Conservation (phyloP, 768 basidiomycete genomes). For the Kondoa subrosea region DNA sequence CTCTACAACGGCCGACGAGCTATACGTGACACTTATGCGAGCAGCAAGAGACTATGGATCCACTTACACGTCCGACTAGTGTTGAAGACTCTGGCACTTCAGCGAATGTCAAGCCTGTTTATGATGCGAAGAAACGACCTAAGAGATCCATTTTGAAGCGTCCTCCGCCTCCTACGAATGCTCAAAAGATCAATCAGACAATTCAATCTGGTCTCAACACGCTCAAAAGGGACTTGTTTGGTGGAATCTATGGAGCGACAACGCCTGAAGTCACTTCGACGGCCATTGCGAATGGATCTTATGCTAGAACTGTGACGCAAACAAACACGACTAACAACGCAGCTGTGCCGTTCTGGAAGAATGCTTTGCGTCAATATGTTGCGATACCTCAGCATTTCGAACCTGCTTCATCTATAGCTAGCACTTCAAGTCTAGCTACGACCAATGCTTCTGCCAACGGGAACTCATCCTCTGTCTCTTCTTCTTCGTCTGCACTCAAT, state of each 20-base stretch:
- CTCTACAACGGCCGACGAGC: too few species aligned
- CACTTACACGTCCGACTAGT: too few species aligned
- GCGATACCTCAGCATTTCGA: neutral
- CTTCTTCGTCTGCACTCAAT: conserved; percentile 14
- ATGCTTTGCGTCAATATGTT: neutral
- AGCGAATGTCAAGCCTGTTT: too few species aligned
- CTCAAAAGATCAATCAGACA: conserved; percentile 1
- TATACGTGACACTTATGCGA: too few species aligned
- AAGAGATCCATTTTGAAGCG: neutral
- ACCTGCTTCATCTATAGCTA: neutral
- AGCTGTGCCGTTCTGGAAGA: neutral
- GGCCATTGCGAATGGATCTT: neutral
- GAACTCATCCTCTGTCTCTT: neutral
- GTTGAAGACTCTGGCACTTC: too few species aligned
- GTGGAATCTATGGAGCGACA: neutral
- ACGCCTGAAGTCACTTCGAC: neutral
- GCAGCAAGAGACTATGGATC: too few species aligned
- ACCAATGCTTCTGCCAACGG: neutral
- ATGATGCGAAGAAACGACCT: neutral
- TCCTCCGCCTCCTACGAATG: neutral
- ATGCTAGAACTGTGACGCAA: neutral
- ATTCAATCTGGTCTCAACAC: neutral
- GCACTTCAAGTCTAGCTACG: neutral
- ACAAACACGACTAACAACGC: conserved; percentile 2
- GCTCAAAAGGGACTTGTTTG: conserved; percentile 1